phyloP scores from a whole-genome alignment of 345 rosid species.

The Acer yangbiense region DNA sequence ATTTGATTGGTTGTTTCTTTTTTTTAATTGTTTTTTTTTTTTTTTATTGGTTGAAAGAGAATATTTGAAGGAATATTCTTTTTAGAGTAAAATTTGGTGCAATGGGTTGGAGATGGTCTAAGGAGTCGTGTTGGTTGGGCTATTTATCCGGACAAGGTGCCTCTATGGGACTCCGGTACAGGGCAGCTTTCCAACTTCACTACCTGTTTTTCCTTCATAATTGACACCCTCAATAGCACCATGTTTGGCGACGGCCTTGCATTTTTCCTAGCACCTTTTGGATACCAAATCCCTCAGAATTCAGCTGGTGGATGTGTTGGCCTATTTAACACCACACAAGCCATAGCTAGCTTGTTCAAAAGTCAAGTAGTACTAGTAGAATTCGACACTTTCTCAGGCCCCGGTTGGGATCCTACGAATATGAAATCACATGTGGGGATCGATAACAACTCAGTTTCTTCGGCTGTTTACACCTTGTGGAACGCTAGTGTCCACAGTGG shows the following conservation, averaged over 20 bases:
- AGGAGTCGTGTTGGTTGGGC: neutral
- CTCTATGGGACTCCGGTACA: neutral
- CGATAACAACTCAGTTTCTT: neutral
- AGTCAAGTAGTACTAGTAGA: neutral
- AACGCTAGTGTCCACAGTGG: neutral
- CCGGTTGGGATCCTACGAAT: neutral
- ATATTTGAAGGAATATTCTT: no score
- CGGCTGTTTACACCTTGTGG: neutral
- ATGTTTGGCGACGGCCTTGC: no score
- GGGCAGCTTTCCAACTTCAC: neutral
- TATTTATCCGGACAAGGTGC: neutral
- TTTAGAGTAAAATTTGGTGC: no score
- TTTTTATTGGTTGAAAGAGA: no score
- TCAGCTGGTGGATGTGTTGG: neutral
- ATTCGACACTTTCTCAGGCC: neutral
- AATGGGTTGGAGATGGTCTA: no score
- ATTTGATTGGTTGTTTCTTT: no score
- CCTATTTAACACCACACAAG: neutral
- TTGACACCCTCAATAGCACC: neutral
- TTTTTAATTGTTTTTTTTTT: no score
- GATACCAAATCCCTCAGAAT: neutral
- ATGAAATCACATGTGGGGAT: neutral
- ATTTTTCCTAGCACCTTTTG: neutral
- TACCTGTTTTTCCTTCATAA: neutral
- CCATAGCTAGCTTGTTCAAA: no score